These are phyloP conservation scores for Lonicera japonica DNA, from an alignment of 129 eudicot genomes.

Conservation along the genomic window DNA sequence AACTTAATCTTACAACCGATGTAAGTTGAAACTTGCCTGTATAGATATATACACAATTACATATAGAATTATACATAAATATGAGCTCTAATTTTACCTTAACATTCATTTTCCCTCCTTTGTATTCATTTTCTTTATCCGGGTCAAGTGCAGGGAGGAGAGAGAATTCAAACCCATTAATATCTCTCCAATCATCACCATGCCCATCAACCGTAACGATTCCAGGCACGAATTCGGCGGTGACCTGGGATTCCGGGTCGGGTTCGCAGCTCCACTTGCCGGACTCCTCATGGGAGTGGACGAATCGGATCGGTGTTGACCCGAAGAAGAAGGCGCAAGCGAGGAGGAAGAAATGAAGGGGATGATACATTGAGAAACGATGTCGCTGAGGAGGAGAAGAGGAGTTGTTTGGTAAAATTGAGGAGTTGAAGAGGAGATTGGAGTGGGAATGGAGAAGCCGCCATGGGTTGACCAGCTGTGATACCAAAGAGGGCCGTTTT, in stretches of 20 bases:
- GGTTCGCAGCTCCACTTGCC: conserved; percentile 65
- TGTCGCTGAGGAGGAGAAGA: background rate
- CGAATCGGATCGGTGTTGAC: conserved; percentile 11
- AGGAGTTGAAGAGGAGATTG: background rate
- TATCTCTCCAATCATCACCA: conserved; percentile 50
- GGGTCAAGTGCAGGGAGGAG: conserved; percentile 76
- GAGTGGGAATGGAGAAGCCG: background rate
- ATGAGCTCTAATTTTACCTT: conserved; percentile 41
- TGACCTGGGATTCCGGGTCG: conserved; percentile 34
- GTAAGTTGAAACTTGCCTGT: too few relatives aligned
- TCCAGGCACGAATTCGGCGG: conserved; percentile 52
- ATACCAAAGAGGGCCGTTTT: background rate
- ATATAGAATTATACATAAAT: too few relatives aligned
- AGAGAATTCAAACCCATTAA: conserved; percentile 51
- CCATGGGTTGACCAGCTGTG: conserved; percentile 8
- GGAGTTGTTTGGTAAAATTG: conserved; percentile 6
- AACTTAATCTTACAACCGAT: too few relatives aligned
- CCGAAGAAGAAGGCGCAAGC: conserved; percentile 14
- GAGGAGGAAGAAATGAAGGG: conserved; percentile 8
- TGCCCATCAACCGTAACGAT: conserved; percentile 51
- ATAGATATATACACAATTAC: background rate
- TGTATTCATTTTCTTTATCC: conserved; percentile 45
- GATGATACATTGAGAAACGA: conserved; percentile 6
- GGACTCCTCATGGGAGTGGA: conserved; percentile 42
- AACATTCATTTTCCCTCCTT: conserved; percentile 56